Conservation (phyloP, 2,329 filamentous ascomycete genomes). For the Cercospora berteroae region DNA sequence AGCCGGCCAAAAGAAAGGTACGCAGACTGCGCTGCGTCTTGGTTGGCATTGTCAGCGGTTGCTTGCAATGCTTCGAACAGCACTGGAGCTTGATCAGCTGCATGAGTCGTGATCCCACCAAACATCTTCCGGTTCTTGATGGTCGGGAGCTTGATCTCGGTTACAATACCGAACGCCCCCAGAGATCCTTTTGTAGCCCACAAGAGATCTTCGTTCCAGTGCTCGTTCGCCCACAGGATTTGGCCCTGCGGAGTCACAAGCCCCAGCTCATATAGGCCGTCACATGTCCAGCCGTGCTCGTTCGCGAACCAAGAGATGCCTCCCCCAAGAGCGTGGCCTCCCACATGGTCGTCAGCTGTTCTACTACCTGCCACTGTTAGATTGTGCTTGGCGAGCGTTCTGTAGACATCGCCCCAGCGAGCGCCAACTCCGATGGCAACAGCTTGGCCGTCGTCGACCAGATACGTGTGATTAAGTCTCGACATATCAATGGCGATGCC, state of each 20-base stretch:
- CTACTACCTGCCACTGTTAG: conserved; percentile 49
- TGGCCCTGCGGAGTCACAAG: conserved; percentile 29
- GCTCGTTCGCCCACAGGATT: conserved; percentile 23
- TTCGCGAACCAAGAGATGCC: conserved; percentile 52
- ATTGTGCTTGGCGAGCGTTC: conserved; percentile 40
- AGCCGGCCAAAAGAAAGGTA: conserved; percentile 27
- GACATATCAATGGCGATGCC: conserved; percentile 34
- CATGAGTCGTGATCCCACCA: conserved; percentile 23
- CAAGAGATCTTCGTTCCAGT: conserved; percentile 29
- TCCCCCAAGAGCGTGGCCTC: conserved; percentile 46
- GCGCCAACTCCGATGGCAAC: conserved; percentile 22
- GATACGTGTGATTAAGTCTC: conserved; percentile 12
- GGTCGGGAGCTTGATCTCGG: conserved; percentile 26
- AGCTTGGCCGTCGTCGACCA: conserved; percentile 1
- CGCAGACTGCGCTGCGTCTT: conserved; percentile 17
- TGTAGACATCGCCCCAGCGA: conserved; percentile 39
- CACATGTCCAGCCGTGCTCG: conserved; percentile 51
- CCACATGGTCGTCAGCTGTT: conserved; percentile 45
- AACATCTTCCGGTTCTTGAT: conserved; percentile 31
- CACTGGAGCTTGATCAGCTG: conserved; percentile 10
- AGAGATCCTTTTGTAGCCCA: conserved; percentile 31
- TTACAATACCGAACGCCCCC: conserved; percentile 31
- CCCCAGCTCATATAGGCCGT: conserved; percentile 26
- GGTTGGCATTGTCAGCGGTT: conserved; percentile 4
- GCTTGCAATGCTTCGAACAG: conserved; percentile 20